Percentiles rank a stretch among this genome's conserved stretches.
phyloP scores from a whole-genome alignment of 2,329 filamentous ascomycete genomes.

The Pochonia chlamydosporia region DNA sequence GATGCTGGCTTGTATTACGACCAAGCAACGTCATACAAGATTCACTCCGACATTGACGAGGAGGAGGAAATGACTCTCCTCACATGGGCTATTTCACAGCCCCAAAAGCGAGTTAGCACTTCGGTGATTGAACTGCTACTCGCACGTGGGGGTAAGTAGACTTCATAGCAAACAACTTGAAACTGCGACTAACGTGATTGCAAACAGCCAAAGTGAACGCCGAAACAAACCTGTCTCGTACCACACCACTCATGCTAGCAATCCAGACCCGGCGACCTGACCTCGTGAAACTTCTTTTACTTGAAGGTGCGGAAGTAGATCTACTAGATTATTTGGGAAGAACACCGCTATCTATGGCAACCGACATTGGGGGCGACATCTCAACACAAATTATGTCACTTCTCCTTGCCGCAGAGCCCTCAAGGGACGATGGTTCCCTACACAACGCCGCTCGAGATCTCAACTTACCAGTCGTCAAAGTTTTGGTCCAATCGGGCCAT shows the following conservation, averaged over 20 bases:
- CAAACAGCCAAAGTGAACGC: slow-evolving; percentile 50
- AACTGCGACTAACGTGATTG: slow-evolving; percentile 11
- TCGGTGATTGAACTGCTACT: slow-evolving; percentile 52
- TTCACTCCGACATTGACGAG: slow-evolving; percentile 41
- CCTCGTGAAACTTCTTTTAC: slow-evolving; percentile 49
- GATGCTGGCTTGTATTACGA: slow-evolving; percentile 56
- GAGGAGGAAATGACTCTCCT: slow-evolving; percentile 52
- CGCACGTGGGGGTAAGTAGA: slow-evolving; percentile 31
- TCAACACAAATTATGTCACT: slow-evolving; percentile 48
- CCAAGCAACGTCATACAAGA: slow-evolving; percentile 37
- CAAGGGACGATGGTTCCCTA: slow-evolving; percentile 59
- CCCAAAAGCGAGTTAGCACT: slow-evolving; percentile 57
- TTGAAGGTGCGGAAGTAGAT: slow-evolving; percentile 55
- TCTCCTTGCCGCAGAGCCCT: slow-evolving; percentile 49
- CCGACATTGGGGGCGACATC: slow-evolving; percentile 46
- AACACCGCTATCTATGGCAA: slow-evolving; percentile 56
- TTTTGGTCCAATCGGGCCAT: slow-evolving; percentile 54
- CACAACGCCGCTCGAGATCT: slow-evolving; percentile 59
- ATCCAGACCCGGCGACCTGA: slow-evolving; percentile 51
- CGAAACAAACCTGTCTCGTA: slow-evolving; percentile 43
- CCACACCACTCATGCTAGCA: slow-evolving; percentile 55
- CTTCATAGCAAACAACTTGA: slow-evolving; percentile 1
- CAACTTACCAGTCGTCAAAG: slow-evolving; percentile 48
- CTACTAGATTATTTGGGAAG: slow-evolving; percentile 49
- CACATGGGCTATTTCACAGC: slow-evolving; percentile 56